Conservation (phyloP, 768 basidiomycete genomes). For the Boletus tylopilopsis region DNA sequence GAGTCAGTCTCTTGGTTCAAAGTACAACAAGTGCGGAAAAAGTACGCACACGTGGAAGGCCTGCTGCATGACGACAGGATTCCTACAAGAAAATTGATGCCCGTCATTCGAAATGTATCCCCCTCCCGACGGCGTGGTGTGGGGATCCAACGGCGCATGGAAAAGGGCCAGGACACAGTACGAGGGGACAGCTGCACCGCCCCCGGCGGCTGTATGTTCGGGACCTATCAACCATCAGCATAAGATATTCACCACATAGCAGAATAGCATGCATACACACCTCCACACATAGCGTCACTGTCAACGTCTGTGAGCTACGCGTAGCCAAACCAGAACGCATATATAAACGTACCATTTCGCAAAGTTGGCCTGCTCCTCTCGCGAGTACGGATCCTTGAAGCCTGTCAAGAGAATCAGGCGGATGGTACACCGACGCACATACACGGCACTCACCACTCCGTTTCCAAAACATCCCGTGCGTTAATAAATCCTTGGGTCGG, state of each 20-base stretch:
- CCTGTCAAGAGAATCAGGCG: conserved; percentile 28
- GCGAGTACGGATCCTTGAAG: conserved; percentile 62
- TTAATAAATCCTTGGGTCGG: conserved; percentile 49
- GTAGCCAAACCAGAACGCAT: background rate
- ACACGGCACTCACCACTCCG: conserved; percentile 42
- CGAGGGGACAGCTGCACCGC: conserved; percentile 43
- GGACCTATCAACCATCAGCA: conserved; percentile 34
- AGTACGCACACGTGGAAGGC: conserved; percentile 62
- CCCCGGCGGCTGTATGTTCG: conserved; percentile 43
- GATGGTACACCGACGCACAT: no score
- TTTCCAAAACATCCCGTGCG: conserved; percentile 54
- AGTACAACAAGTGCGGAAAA: background rate
- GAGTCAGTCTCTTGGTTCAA: background rate
- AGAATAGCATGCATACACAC: conserved; percentile 24
- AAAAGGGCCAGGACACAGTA: conserved; percentile 54
- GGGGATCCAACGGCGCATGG: conserved; percentile 37
- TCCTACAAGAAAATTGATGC: conserved; percentile 50
- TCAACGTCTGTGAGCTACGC: background rate
- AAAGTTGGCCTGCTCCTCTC: conserved; percentile 52
- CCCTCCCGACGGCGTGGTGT: conserved; percentile 25
- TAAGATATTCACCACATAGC: background rate
- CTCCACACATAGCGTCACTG: conserved; percentile 51
- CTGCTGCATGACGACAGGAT: conserved; percentile 49
- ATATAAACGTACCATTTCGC: conserved; percentile 43
- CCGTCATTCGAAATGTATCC: conserved; percentile 57